Base-by-base conservation (phyloP, 2,329 filamentous ascomycete genomes). In the Pseudomassariella vexata region DNA sequence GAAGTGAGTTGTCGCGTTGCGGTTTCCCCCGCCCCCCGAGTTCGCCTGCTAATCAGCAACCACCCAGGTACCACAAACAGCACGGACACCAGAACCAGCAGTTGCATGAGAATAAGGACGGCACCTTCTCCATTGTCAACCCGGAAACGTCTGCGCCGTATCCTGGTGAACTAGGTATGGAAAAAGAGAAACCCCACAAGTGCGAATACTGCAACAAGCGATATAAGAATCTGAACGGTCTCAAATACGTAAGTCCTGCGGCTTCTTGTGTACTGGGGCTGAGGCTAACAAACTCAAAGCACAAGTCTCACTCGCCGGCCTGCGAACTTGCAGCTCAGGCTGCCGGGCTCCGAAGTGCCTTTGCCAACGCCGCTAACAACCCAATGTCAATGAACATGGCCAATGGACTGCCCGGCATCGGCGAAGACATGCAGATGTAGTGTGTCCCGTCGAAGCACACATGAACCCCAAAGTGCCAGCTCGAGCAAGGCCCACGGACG, bases 151-250 rank as follows among this genome's bases (percentile, higher is more conserved):
- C 85, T 18, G 77, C 87, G 2, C 92, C 92, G 0, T 98, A 96
- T 45, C 92, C 92, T 0, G 92, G 92, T 19, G 96, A 92, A 1
- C 69, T 95, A 21, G 92, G 92, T n/a, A 98, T 98, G 92, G 92
- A 98, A 64, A 98, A 96, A 59, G 90, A 96, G 66, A 98, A 98
- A 67, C 92, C 92, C 3, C 96, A 96, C 58, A 89, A 89, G 53
- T 98, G 92, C 59, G 89, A 96, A 44, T 83, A 88, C 9, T 98
- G 92, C 55, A 89, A 90, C 50, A 98, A 98, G 68, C 84, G 92
- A 32, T 98, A 98, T 66, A 98, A 98, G 79, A 98, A 98, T 55
- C 62, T 98, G 39, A 98, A 98, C 60, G 92, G 92, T 6, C 75
- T 98, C 41, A 98, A 98, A 78, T 98, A 98, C 55, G 77, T 82